A percentile compares a stretch with the other conserved stretches of the same genome.
phyloP scores from a whole-genome alignment of 345 rosid species.

The Aurinia saxatilis region DNA sequence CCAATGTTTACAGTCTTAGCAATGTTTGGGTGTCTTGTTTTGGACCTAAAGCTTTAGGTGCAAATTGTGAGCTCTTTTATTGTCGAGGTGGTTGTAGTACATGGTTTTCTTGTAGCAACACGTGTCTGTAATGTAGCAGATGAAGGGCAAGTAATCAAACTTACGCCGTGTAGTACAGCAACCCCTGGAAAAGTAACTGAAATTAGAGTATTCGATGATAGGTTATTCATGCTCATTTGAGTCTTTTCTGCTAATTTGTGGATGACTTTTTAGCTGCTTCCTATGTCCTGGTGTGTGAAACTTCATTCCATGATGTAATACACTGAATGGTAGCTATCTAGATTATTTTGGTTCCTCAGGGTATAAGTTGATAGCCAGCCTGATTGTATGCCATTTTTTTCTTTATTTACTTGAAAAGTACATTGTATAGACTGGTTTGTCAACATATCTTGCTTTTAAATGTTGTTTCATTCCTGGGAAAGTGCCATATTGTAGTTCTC shows the following conservation, averaged over 20 bases:
- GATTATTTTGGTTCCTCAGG: neutral
- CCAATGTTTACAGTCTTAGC: neutral
- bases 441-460: neutral
- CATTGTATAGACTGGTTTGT: neutral
- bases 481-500: constrained; percentile 3
- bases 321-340: neutral
- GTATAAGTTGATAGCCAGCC: neutral
- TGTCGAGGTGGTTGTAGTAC: neutral
- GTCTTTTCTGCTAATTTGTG: neutral
- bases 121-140: neutral
- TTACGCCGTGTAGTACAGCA: neutral
- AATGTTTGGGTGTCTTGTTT: neutral
- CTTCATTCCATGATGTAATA: neutral
- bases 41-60: neutral
- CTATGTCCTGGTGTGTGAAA: neutral
- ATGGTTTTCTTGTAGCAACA: neutral
- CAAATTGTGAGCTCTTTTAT: neutral
- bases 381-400: neutral
- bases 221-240: neutral
- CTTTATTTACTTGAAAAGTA: neutral
- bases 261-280: constrained; percentile 8
- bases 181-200: neutral
- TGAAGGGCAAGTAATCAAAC: neutral
- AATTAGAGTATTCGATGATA: neutral
- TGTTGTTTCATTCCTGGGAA: constrained; percentile 1